Evolutionary conservation across 106 monocot species (phyloP), one percentile per base, ranked within the genome.

Genomic region (Dioscorea alata): DNA sequence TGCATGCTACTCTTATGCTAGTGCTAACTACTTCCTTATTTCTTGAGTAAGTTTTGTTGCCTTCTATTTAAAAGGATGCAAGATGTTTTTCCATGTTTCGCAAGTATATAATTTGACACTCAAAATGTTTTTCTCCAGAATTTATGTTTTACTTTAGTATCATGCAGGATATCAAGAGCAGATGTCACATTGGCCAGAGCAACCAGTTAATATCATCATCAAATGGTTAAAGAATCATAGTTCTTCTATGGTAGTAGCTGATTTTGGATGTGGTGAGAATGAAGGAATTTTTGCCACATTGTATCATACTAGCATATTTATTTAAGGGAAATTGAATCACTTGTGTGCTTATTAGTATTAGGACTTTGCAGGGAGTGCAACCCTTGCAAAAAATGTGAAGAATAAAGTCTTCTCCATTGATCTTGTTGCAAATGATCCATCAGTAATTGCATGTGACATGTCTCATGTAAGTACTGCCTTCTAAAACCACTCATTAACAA

Each of bases 381-480:
- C 49, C 65, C 81, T 97, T 72, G 89, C 92, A 13, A 89, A 61
- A 77, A 89, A 60, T 79, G 82, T 97, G 59, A 84, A 85, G 66
- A 97, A 97, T 24, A 85, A 97, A 77, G 97, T 97, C 15, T 92
- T 83, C 69, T 97, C 97, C 65, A 81, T 97, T 61, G 97, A 97
- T 79, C 89, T 97, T 72, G 97, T 97, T 70, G 78, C 97, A 70
- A 81, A 65, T 34, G 80, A 89, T 48, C 97, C 89, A 73, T 97
- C 87, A 70, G 97, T 97, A 57, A 97, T 97, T 73, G 87, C 89
- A 68, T 97, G 97, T 68, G 97, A 97, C 69, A 97, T 97, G 97
- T 82, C 97, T 73, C 73, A 89, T 71, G 93, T 88, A 83, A 73
- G 82, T 76, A 65, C 19, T 32, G 17, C 14, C 51, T 33, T 34